Conservation (phyloP, 805 yeast species). For the Teunomyces stri region DNA sequence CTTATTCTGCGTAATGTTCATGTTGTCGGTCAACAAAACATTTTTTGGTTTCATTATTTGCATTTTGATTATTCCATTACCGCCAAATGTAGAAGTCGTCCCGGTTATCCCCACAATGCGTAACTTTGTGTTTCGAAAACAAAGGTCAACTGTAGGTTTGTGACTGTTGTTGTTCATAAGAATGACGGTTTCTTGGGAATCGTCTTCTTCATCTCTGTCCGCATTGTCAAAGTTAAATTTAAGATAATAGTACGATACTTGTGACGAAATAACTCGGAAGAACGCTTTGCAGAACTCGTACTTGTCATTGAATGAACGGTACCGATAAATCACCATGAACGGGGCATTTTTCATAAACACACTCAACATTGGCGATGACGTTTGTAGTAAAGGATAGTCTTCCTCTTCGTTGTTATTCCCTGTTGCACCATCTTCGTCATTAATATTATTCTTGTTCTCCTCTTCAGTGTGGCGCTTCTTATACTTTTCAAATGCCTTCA, state of each 20-base stretch:
- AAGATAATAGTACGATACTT: slow-evolving; percentile 28
- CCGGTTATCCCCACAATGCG: slow-evolving; percentile 33
- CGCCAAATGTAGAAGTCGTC: slow-evolving; percentile 35
- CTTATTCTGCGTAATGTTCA: slow-evolving; percentile 12
- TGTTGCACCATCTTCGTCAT: not conserved
- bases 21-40: slow-evolving; percentile 21
- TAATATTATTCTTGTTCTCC: not conserved
- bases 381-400: slow-evolving; percentile 17
- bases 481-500: slow-evolving; percentile 9
- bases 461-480: slow-evolving; percentile 3
- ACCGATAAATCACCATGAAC: slow-evolving; percentile 19
- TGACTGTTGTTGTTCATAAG: slow-evolving; percentile 28
- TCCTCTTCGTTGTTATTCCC: not conserved
- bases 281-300: slow-evolving; percentile 27
- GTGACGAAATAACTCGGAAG: slow-evolving; percentile 25
- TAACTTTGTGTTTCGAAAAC: slow-evolving; percentile 25
- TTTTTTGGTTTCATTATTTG: slow-evolving; percentile 17
- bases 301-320: slow-evolving; percentile 12
- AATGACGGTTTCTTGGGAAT: slow-evolving; percentile 15
- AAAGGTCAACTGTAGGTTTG: slow-evolving; percentile 28
- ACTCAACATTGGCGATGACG: slow-evolving; percentile 20
- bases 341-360: slow-evolving; percentile 31
- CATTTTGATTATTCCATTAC: slow-evolving; percentile 26
- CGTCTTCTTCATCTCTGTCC: slow-evolving; percentile 5
- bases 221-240: slow-evolving; percentile 16